Base-by-base conservation (phyloP, 106 monocot genomes). In the Cymbidium sinense region DNA sequence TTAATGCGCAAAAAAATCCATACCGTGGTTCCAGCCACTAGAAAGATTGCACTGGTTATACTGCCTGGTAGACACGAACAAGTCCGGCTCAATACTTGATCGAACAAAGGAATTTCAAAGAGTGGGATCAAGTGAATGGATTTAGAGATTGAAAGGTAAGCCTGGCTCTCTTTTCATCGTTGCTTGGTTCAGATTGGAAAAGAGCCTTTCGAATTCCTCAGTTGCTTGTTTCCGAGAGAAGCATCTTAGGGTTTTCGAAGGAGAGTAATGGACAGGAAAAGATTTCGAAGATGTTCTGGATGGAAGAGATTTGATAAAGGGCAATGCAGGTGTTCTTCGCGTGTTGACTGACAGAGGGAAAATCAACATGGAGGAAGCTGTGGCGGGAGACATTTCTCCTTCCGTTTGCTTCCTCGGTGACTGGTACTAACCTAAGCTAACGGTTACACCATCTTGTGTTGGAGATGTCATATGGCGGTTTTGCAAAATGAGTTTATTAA, bases 131-230 rank as follows among this genome's bases (percentile, higher is more conserved):
- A 41, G 25, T 47, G 25, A 2, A 4, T 13, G 41, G 7, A 55
- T 36, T 54, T 64, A 52, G n/a, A 18, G 43, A 34, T 37, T 18
- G 77, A 28, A 21, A 47, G 43, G 76, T 21, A 34, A 64, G 73
- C 96, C 96, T 9, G 96, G 96, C 36, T 96, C 91, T 62, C 88
- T 84, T 79, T 93, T 90, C 91, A 96, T 78, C 28, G 89, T 90
- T 77, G 75, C 86, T 83, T 85, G 93, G 72, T 94, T 96, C 67
- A 96, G 81, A 64, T 96, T 96, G 77, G 93, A 96, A 91, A 94
- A 96, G 73, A 96, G 96, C 70, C 93, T 87, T n/a, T 96, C 93
- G 81, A 90, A 82, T 62, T 84, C 81, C 76, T 81, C 76, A 2
- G 79, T 74, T 20, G 83, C 51, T 35, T 80, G 86, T 76, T 65